Conservation (phyloP, 192 early-diverging fungal genomes). For the Rhizophagus sp. region DNA sequence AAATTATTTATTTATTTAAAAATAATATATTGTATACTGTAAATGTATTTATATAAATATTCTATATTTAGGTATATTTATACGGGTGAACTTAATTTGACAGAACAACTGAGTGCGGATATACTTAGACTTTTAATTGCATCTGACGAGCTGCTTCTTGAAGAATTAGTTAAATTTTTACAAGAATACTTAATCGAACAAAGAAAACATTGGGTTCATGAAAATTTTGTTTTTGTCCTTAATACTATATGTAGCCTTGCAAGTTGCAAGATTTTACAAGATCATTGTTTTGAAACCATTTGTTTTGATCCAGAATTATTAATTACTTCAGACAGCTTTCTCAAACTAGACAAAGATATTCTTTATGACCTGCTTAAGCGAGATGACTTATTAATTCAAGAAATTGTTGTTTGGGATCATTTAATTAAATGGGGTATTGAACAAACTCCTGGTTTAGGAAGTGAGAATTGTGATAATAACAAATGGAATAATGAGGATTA, state of each 20-base stretch:
- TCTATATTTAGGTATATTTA: no score
- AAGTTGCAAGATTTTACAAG: background rate
- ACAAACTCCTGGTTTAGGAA: background rate
- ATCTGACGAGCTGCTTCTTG: background rate
- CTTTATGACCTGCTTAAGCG: background rate
- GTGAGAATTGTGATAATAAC: background rate
- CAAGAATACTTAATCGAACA: background rate
- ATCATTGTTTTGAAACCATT: background rate
- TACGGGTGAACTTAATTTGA: no score
- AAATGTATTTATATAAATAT: no score
- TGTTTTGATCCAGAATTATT: background rate
- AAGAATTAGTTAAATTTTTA: background rate
- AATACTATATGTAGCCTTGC: no score
- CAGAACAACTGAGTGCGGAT: no score
- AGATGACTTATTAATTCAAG: background rate
- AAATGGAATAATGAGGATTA: background rate
- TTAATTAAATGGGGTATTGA: background rate
- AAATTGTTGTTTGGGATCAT: background rate
- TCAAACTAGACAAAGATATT: background rate
- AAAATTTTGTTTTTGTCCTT: no score
- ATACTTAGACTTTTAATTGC: background rate
- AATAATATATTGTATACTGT: no score
- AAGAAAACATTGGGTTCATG: no score
- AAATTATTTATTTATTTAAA: no score
- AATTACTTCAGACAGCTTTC: background rate